Conservation (phyloP, 768 basidiomycete genomes). For the Suillus occidentalis region DNA sequence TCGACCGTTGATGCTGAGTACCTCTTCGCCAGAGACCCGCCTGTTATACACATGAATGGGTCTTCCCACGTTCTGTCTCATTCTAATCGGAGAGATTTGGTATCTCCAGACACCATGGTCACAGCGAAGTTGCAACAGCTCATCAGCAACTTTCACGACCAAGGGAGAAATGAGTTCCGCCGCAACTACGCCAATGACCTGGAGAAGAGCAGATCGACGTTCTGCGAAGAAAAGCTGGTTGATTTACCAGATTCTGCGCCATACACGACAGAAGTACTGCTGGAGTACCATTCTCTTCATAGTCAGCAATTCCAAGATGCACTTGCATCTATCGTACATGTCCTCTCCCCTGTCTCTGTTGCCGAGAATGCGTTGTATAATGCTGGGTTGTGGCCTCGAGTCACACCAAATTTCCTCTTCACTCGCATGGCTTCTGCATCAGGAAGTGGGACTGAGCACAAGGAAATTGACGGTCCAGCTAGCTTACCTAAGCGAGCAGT, state of each 20-base stretch:
- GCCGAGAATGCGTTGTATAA: slow-evolving; percentile 6
- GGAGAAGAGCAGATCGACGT: background rate
- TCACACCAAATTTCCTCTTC: slow-evolving; percentile 29
- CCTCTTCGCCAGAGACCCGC: slow-evolving; percentile 11
- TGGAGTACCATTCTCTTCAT: background rate
- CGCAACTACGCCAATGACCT: slow-evolving; percentile 15
- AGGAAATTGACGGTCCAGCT: too few species aligned
- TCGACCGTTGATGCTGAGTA: background rate
- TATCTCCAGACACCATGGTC: background rate
- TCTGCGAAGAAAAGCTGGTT: background rate
- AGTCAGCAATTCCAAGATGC: background rate
- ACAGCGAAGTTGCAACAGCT: slow-evolving; percentile 8
- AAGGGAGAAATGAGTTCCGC: slow-evolving; percentile 11
- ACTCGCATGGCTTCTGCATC: slow-evolving; percentile 21
- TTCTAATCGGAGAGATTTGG: background rate
- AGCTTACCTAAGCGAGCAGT: too few species aligned
- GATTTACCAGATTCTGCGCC: background rate
- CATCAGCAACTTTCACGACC: slow-evolving; percentile 1
- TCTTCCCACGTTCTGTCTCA: background rate
- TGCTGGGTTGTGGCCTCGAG: slow-evolving; percentile 34
- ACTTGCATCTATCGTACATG: background rate
- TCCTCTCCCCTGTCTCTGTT: background rate
- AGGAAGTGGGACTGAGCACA: too few species aligned
- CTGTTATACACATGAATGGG: background rate
- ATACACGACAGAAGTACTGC: background rate